Evolutionary conservation across 1,284 basidiomycete species (phyloP).

Genomic region (Irpex rosettiformis): DNA sequence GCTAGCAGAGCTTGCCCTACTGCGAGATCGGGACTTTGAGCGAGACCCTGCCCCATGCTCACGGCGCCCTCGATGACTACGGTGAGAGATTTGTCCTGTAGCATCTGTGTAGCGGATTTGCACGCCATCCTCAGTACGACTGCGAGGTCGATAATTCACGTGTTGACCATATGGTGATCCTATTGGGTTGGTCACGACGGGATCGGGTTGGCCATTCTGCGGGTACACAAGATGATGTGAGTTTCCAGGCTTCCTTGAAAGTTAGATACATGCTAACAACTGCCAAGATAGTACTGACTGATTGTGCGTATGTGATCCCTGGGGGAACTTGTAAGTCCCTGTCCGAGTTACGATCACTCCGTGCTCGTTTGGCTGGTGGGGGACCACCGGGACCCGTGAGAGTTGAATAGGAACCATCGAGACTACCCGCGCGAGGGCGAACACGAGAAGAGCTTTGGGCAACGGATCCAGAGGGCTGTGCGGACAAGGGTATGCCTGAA

Average conservation of each 20-base stretch:
- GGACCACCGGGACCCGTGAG: slow-evolving; percentile 31
- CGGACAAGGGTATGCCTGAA: neutral
- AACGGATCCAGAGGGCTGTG: slow-evolving; percentile 2
- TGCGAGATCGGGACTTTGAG: slow-evolving; percentile 27
- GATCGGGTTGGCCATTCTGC: slow-evolving; percentile 23
- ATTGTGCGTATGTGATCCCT: slow-evolving; percentile 19
- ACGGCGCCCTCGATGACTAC: slow-evolving; percentile 23
- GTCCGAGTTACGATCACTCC: slow-evolving; percentile 32
- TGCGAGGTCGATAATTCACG: slow-evolving; percentile 13
- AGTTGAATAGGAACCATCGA: slow-evolving; percentile 32
- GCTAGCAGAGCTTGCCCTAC: slow-evolving; percentile 30
- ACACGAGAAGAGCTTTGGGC: slow-evolving; percentile 23
- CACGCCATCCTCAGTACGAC: slow-evolving; percentile 27
- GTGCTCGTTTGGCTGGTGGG: slow-evolving; percentile 44
- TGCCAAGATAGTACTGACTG: slow-evolving; percentile 20
- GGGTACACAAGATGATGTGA: slow-evolving; percentile 20
- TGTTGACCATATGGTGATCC: slow-evolving; percentile 17
- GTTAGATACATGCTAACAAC: neutral
- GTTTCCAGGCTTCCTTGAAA: slow-evolving; percentile 20
- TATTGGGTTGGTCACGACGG: slow-evolving; percentile 17
- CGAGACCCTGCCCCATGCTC: slow-evolving; percentile 17
- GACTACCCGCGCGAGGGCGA: slow-evolving; percentile 38
- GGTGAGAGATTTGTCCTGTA: slow-evolving; percentile 17
- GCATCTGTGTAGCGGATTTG: slow-evolving; percentile 23
- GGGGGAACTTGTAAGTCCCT: slow-evolving; percentile 20